phyloP scores from a whole-genome alignment of 2,329 filamentous ascomycete species.

The Aspergillus ustus region DNA sequence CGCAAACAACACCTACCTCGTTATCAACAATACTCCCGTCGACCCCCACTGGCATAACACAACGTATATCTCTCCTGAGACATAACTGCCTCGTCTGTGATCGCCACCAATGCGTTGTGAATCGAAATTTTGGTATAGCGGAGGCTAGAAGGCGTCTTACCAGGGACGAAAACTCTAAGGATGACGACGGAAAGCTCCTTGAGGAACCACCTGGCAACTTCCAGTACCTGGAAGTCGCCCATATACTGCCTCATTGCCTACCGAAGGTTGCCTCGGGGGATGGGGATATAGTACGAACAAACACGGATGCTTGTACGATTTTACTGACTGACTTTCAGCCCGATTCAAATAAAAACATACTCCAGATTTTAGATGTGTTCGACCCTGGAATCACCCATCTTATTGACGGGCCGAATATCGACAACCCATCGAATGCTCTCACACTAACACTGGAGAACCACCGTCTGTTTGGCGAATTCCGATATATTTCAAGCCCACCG shows the following conservation, averaged over 20 bases:
- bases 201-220: constrained; percentile 12
- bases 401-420: constrained; percentile 24
- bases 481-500: no score
- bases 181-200: constrained; percentile 26
- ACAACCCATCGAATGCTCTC: constrained; percentile 27
- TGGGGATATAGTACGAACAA: constrained; percentile 21
- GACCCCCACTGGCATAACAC: background rate
- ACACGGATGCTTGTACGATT: background rate
- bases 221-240: constrained; percentile 28
- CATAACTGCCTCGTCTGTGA: constrained; percentile 8
- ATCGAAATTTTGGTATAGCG: constrained; percentile 6
- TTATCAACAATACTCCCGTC: background rate
- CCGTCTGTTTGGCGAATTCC: constrained; percentile 25
- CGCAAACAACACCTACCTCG: constrained; percentile 8
- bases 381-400: constrained; percentile 20
- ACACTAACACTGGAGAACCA: constrained; percentile 25
- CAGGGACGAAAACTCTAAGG: constrained; percentile 14
- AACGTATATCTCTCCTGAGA: background rate
- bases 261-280: constrained; percentile 21
- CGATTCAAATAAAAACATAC: constrained; percentile 21
- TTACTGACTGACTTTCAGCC: constrained; percentile 5
- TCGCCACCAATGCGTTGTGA: constrained; percentile 11
- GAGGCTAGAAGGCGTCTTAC: background rate
- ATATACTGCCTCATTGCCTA: constrained; percentile 29
- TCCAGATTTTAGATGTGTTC: constrained; percentile 28